These are phyloP conservation scores for Suhomyces panamericanus DNA, from an alignment of 1,139 yeast species.

Conservation along the genomic window DNA sequence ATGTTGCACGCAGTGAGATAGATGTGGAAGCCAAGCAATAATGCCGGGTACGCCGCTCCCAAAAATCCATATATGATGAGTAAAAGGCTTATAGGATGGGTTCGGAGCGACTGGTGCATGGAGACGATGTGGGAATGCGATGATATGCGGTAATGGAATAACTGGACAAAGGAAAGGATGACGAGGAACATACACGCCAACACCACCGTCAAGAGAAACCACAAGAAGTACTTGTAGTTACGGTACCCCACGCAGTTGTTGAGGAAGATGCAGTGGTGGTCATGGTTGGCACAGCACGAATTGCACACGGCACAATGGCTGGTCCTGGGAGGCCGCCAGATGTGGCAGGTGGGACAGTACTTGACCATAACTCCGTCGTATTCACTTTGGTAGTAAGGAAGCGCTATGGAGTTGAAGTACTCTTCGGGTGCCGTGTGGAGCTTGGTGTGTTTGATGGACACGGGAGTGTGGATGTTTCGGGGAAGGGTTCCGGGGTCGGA, in stretches of 20 bases:
- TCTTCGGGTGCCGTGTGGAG: conserved; percentile 54
- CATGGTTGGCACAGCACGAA: conserved; percentile 45
- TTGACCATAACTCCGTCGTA: conserved; percentile 40
- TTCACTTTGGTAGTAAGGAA: conserved; percentile 47
- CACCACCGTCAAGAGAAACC: conserved; percentile 35
- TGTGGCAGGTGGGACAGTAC: conserved; percentile 47
- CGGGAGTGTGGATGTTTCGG: conserved; percentile 59
- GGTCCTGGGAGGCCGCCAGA: conserved; percentile 49
- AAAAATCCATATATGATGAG: conserved; percentile 48
- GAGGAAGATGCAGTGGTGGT: conserved; percentile 43
- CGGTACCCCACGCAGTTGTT: conserved; percentile 45
- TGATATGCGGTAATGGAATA: conserved; percentile 19
- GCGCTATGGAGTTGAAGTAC: conserved; percentile 54
- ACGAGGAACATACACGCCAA: conserved; percentile 25
- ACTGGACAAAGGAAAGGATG: conserved; percentile 28
- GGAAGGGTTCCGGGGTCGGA: conserved; percentile 78
- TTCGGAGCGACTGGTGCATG: conserved; percentile 7
- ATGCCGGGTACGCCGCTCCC: conserved; percentile 52
- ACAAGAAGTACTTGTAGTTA: conserved; percentile 39
- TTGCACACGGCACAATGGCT: conserved; percentile 48
- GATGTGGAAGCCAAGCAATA: conserved; percentile 54
- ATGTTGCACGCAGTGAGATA: conserved; percentile 57
- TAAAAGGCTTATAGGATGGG: conserved; percentile 47
- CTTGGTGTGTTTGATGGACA: conserved; percentile 14
- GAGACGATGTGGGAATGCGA: conserved; percentile 2